Base-by-base conservation (phyloP, 176 grass and related monocot species). In the Ananas comosus region DNA sequence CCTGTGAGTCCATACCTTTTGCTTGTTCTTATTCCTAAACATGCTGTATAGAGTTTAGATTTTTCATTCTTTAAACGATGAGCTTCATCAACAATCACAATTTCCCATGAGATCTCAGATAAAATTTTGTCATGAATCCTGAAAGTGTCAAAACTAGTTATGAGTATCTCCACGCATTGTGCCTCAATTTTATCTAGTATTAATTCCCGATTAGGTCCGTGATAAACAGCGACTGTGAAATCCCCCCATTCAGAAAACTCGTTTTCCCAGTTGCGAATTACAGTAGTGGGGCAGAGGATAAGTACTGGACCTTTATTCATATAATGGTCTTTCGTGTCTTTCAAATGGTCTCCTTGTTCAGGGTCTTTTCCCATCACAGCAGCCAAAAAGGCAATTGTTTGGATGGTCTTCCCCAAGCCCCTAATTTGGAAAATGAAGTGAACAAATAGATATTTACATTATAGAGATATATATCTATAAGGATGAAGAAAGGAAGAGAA, bases 131-230 rank as follows among this genome's bases (percentile, higher is more conserved):
- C 79, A 80, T 91, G 86, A 64, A 86, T 89, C 64, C 92, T 86
- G 22, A 96, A 96, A 66, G 92, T 96, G 65, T 96, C 92, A 74
- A 91, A 96, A 88, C 92, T 96, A 64, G 92, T 96, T 77, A 96
- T 89, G 11, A 96, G 75, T 66, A 96, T 79, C 61, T 89, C 88
- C 27, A 84, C 69, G 63, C 67, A 64, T 64, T 80, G 85, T 79
- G 72, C 51, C 83, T 85, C 80, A 61, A 96, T 78, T 76, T 89
- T 91, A 65, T 85, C 81, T 76, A 92, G 86, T 76, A 92, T 88
- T 42, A 92, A 79, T 42, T 92, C 92, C 70, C 88, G 86, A 79
- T 89, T 92, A 68, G 86, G 88, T 61, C 92, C 92, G 81, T 96
- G 92, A 82, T 92, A 96, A 77, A 92, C 69, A 53, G 83, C 83